Base-by-base conservation (phyloP, 306 rosid genomes). In the Boehmeria nivea region DNA sequence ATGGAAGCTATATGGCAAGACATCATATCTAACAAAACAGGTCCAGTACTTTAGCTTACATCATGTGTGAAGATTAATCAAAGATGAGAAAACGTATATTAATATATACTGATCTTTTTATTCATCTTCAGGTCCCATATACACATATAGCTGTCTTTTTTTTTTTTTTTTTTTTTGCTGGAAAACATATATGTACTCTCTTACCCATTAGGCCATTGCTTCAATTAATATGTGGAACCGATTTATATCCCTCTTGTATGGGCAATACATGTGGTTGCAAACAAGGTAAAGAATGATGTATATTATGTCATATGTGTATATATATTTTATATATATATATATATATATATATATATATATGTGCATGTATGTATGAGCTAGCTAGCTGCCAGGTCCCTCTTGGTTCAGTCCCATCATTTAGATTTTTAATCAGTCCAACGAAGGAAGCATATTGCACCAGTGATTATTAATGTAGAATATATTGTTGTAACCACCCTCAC, bases 251-350 rank as follows among this genome's bases (percentile, higher is more conserved):
- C 48, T n/a, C 22, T 12, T 51, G 71, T 44, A 71, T 69, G 74
- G 81, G 85, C 81, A 75, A 21, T 62, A 57, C 77, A 65, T 58
- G 79, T 72, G 85, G 63, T n/a, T 36, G 24, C 59, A 18, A 54
- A 17, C 45, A 31, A 54, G 25, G 57, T 34, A 18, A 18, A 34
- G 12, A n/a, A 1, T n/a, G n/a, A n/a, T n/a, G n/a, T 16, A 43
- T 17, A 16, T 0, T 6, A 18, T 4, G 17, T 14, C 3, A 16
- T 43, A 6, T 17, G 8, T 43, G 8, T 15, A 17, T 43, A 3
- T 17, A 20, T 43, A 20, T n/a, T 45, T 4, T 18, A 8, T 45
- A 10, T 45, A n/a, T n/a, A n/a, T n/a, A n/a, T n/a, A n/a, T 45
- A 45, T 19, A 19, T 8, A 20, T 45, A 2, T 11, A 8, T 45